phyloP scores from a whole-genome alignment of 495 filamentous ascomycete genomes.

The Penicillium paxilli region DNA sequence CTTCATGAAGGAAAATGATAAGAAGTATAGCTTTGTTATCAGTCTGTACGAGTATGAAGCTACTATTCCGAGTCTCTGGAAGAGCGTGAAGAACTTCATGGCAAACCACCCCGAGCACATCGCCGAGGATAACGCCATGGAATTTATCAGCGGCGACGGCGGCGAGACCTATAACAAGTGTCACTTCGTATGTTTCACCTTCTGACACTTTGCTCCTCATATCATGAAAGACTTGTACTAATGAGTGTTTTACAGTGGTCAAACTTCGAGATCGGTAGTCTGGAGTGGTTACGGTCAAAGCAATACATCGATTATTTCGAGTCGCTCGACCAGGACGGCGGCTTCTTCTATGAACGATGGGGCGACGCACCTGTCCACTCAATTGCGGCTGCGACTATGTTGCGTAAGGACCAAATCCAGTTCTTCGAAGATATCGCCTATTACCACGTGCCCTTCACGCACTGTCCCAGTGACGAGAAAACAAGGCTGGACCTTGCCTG shows the following conservation, averaged over 20 bases:
- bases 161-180: constrained; percentile 93
- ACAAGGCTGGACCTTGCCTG: constrained; percentile 79
- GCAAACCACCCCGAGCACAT: constrained; percentile 86
- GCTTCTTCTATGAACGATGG: constrained; percentile 94
- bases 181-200: constrained; percentile 73
- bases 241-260: constrained; percentile 63
- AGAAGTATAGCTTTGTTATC: constrained; percentile 88
- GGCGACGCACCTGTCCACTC: constrained; percentile 91
- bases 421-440: constrained; percentile 99
- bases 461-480: constrained; percentile 89
- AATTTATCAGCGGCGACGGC: constrained; percentile 85
- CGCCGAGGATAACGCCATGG: constrained; percentile 79
- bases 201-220: background rate
- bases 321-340: constrained; percentile 75
- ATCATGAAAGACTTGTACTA: too few relatives aligned
- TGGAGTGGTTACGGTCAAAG: constrained; percentile 80
- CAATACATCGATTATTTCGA: constrained; percentile 81
- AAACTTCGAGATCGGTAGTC: constrained; percentile 86
- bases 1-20: constrained; percentile 83
- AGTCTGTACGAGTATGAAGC: constrained; percentile 94
- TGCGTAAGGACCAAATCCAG: constrained; percentile 90
- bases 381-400: constrained; percentile 83
- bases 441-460: constrained; percentile 98
- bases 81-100: constrained; percentile 89
- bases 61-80: constrained; percentile 95